A percentile compares a stretch with the other conserved stretches of the same genome.
These are phyloP conservation scores for Vachellia collinsii DNA, from an alignment of 306 rosid species.

Conservation along the genomic window DNA sequence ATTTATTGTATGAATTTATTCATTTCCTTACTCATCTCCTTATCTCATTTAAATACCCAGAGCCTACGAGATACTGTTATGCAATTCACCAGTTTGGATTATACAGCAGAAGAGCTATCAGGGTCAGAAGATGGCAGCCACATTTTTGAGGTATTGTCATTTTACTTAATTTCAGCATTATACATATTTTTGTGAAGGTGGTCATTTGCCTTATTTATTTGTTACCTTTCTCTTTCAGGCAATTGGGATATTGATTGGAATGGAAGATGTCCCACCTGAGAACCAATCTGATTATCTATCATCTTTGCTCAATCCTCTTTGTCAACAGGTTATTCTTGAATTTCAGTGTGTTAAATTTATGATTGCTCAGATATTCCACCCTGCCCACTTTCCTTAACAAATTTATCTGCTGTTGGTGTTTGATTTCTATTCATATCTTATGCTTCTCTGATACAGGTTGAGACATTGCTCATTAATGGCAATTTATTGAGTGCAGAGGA, in stretches of 20 bases:
- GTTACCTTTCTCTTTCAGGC: slow-evolving; percentile 62
- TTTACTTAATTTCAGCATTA: neutral
- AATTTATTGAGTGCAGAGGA: slow-evolving; percentile 66
- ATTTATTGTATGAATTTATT: slow-evolving; percentile 31
- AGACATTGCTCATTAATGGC: slow-evolving; percentile 67
- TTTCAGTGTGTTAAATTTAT: slow-evolving; percentile 26
- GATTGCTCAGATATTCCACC: slow-evolving; percentile 4
- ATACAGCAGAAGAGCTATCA: slow-evolving; percentile 57
- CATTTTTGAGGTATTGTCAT: slow-evolving; percentile 82
- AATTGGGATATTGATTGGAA: slow-evolving; percentile 90
- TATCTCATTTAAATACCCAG: slow-evolving; percentile 44
- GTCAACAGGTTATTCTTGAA: slow-evolving; percentile 65
- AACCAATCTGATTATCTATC: slow-evolving; percentile 93
- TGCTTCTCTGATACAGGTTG: slow-evolving; percentile 62
- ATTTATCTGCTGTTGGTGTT: slow-evolving; percentile 21
- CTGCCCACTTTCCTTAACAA: neutral
- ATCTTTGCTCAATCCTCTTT: slow-evolving; percentile 87
- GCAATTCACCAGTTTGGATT: slow-evolving; percentile 67
- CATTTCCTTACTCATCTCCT: slow-evolving; percentile 1
- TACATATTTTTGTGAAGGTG: slow-evolving; percentile 28
- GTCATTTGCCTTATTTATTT: slow-evolving; percentile 34
- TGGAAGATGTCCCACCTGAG: slow-evolving; percentile 84
- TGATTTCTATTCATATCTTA: slow-evolving; percentile 21
- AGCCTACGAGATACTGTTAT: slow-evolving; percentile 78
- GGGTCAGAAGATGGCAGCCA: slow-evolving; percentile 97